These are phyloP conservation scores for Globisporangium cystogenes DNA, from an alignment of 352 stramenopile genomes.

Conservation along the genomic window DNA sequence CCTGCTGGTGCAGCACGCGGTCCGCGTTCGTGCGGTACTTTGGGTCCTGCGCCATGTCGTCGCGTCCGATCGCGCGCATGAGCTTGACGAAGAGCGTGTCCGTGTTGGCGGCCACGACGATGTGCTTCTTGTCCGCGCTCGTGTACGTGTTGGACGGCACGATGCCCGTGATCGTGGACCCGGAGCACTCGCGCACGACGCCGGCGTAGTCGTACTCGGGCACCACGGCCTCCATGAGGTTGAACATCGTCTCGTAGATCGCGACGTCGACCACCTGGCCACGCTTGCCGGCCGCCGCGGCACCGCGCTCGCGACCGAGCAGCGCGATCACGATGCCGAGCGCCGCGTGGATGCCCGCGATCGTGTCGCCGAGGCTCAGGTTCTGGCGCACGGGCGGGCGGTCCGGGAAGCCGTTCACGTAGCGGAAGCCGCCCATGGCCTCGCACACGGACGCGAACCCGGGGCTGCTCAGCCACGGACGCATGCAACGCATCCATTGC, in stretches of 20 bases:
- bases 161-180: slow-evolving; percentile 85
- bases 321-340: slow-evolving; percentile 79
- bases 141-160: slow-evolving; percentile 86
- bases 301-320: slow-evolving; percentile 54
- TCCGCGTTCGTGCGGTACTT: slow-evolving; percentile 69
- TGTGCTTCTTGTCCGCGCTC: slow-evolving; percentile 74
- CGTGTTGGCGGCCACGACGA: slow-evolving; percentile 84
- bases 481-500: too few species aligned
- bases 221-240: slow-evolving; percentile 81
- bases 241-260: slow-evolving; percentile 88
- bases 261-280: slow-evolving; percentile 82
- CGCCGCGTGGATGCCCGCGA: slow-evolving; percentile 78
- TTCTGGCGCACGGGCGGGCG: slow-evolving; percentile 75
- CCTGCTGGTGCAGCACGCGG: slow-evolving; percentile 46
- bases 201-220: slow-evolving; percentile 83
- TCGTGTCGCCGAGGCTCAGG: slow-evolving; percentile 78
- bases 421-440: slow-evolving; percentile 82
- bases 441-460: slow-evolving; percentile 86
- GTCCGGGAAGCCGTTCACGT: slow-evolving; percentile 84
- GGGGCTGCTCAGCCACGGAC: slow-evolving; percentile 38
- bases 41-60: slow-evolving; percentile 44
- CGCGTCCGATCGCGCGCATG: slow-evolving; percentile 62
- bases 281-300: slow-evolving; percentile 8
- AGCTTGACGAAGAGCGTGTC: slow-evolving; percentile 78
- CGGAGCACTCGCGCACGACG: slow-evolving; percentile 73